Percentiles rank a stretch among this genome's conserved stretches.
phyloP scores from a whole-genome alignment of 2,329 filamentous ascomycete species.

The Aureobasidium sp. region DNA sequence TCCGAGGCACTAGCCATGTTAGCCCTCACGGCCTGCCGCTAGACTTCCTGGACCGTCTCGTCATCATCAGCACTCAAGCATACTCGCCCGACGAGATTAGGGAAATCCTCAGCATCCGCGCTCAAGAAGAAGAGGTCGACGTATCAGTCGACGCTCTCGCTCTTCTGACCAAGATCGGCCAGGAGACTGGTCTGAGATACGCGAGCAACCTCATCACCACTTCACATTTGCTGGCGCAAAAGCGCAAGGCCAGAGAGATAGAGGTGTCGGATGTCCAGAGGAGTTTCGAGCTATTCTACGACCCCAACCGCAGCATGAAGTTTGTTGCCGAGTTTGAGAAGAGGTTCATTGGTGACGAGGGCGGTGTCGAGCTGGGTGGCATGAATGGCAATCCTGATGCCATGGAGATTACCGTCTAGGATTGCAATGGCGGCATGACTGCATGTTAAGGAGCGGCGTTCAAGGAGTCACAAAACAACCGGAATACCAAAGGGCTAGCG shows the following conservation, averaged over 20 bases:
- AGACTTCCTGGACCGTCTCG: conserved; percentile 91
- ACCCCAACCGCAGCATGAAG: conserved; percentile 77
- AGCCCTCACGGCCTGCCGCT: conserved; percentile 90
- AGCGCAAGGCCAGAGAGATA: conserved; percentile 78
- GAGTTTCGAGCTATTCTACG: conserved; percentile 91
- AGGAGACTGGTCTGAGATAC: conserved; percentile 86
- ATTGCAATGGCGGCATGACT: background rate
- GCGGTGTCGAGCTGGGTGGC: conserved; percentile 61
- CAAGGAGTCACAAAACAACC: conserved; percentile 17
- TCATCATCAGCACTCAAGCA: conserved; percentile 88
- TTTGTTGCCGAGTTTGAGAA: conserved; percentile 89
- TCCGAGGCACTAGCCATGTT: conserved; percentile 81
- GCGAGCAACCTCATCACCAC: conserved; percentile 98
- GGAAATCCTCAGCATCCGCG: conserved; percentile 86
- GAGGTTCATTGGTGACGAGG: conserved; percentile 82
- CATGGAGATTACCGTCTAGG: conserved; percentile 57
- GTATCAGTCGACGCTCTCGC: conserved; percentile 83
- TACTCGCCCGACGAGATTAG: conserved; percentile 81
- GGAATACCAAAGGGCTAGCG: conserved; percentile 16
- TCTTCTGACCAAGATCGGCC: conserved; percentile 88
- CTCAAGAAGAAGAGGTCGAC: conserved; percentile 93
- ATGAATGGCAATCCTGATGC: conserved; percentile 50
- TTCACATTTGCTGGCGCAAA: conserved; percentile 77
- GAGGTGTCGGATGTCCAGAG: conserved; percentile 83
- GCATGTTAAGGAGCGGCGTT: conserved; percentile 2